Conservation (phyloP, 805 yeast species). For the Priceomyces castillae region DNA sequence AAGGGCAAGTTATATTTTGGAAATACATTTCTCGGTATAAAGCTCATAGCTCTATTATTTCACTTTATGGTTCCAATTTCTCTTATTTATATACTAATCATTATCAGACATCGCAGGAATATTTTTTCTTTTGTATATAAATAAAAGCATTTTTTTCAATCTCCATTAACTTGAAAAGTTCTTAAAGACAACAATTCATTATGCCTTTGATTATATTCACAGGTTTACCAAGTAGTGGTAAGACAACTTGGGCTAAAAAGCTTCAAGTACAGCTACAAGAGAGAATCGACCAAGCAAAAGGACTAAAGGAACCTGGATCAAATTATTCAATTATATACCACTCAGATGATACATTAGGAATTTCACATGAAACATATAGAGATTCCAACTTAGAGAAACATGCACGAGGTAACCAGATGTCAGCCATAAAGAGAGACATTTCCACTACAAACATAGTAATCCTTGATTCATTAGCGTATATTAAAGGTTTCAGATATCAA, state of each 20-base stretch:
- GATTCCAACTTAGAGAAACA: slow-evolving; percentile 78
- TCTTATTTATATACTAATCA: too few relatives aligned
- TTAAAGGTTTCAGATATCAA: slow-evolving; percentile 94
- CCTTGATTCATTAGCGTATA: slow-evolving; percentile 82
- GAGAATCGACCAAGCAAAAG: slow-evolving; percentile 39
- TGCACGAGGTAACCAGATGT: slow-evolving; percentile 78
- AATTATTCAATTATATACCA: slow-evolving; percentile 64
- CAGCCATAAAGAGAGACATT: slow-evolving; percentile 83
- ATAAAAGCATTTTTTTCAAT: too few relatives aligned
- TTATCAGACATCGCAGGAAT: neutral
- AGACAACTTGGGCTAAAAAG: slow-evolving; percentile 67
- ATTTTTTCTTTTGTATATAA: too few relatives aligned
- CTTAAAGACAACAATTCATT: too few relatives aligned
- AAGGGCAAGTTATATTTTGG: slow-evolving; percentile 69
- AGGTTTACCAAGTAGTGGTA: slow-evolving; percentile 86
- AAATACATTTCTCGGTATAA: slow-evolving; percentile 68
- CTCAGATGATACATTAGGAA: slow-evolving; percentile 75
- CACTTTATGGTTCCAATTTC: neutral
- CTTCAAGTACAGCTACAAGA: slow-evolving; percentile 48
- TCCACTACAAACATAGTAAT: slow-evolving; percentile 70
- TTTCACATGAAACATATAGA: slow-evolving; percentile 61
- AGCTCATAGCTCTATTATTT: slow-evolving; percentile 30
- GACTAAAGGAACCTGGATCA: slow-evolving; percentile 45
- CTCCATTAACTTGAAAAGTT: too few relatives aligned
- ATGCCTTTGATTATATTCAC: slow-evolving; percentile 88